Conservation (phyloP, 2,329 filamentous ascomycete species). For the Polytolypa hystricis region DNA sequence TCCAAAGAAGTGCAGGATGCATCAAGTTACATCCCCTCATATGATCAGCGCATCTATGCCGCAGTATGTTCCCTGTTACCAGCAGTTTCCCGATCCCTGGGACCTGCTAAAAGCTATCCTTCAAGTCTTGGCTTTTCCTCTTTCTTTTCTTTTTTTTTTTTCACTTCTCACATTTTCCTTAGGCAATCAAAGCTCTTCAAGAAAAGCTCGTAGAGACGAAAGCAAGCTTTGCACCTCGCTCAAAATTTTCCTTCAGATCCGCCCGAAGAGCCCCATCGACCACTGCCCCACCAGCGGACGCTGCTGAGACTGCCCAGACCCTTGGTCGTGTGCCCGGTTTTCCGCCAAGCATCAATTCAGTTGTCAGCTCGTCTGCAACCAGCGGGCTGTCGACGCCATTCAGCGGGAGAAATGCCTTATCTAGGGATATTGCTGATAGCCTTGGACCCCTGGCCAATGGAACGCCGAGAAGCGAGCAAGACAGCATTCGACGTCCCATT, state of each 20-base stretch:
- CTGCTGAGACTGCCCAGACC: constrained; percentile 42
- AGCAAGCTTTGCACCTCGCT: constrained; percentile 57
- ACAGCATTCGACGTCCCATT: neutral
- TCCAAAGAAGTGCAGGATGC: constrained; percentile 79
- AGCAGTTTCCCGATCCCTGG: constrained; percentile 12
- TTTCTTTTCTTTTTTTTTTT: constrained; percentile 3
- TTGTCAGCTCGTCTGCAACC: too few species aligned
- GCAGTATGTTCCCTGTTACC: constrained; percentile 43
- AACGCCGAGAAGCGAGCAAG: too few species aligned
- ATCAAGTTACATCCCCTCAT: constrained; percentile 68
- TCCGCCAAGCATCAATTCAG: constrained; percentile 31
- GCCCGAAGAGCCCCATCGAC: constrained; percentile 41
- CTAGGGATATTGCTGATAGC: too few species aligned
- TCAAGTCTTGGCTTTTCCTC: too few species aligned
- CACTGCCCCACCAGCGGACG: constrained; percentile 37
- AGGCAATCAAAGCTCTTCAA: constrained; percentile 70
- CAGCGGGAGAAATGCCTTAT: too few species aligned
- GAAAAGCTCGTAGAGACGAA: constrained; percentile 65
- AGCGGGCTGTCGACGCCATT: too few species aligned
- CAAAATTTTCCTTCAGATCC: constrained; percentile 73
- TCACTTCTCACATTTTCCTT: constrained; percentile 8
- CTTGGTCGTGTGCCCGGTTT: constrained; percentile 35
- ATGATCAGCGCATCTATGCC: constrained; percentile 78
- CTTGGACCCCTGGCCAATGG: too few species aligned
- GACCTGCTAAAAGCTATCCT: neutral